Base-by-base conservation (phyloP, 257 asterid genomes). In the Lavandula angustifolia region DNA sequence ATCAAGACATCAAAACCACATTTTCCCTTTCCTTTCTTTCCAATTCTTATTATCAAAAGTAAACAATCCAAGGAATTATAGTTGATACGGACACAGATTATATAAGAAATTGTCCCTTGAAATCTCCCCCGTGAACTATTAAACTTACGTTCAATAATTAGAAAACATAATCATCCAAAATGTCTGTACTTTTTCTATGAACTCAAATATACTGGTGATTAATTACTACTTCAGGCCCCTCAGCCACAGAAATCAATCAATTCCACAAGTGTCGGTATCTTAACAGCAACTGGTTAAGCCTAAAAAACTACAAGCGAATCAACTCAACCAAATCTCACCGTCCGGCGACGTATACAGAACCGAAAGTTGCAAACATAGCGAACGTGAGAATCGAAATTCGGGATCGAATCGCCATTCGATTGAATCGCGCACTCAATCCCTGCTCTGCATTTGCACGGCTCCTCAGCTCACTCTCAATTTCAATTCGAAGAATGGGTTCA, bases 341-440 rank as follows among this genome's bases (percentile, higher is more conserved):
- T 54, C 96, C 96, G 46, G 96, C 95, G 38, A 87, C 88, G 71
- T 92, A 92, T 1, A 92, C 75, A 71, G 96, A 85, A 69, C 96
- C 95, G 68, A 85, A 53, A 49, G 92, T 64, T 17, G 98, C 88
- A 66, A 88, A 70, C 95, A 89, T 89, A 34, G 92, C 82, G 55
- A 92, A 75, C 84, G 81, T 53, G 31, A 92, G 86, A 8, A 85
- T 78, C 40, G 91, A 82, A 57, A 85, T 80, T 43, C 86, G 87
- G 74, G 96, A 87, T 66, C 94, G 95, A 81, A 84, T 71, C 78
- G 68, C 82, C 79, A 74, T 81, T 67, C 83, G 79, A 2, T 81
- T 38, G 81, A 83, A 70, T 64, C 91, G 88, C 63, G 55, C 54
- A 75, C 70, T 80, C 76, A 85, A 78, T 74, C 78, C 85, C 44